These are phyloP conservation scores for Streptanthus diversifolius DNA, from an alignment of 345 rosid species.

Conservation along the genomic window DNA sequence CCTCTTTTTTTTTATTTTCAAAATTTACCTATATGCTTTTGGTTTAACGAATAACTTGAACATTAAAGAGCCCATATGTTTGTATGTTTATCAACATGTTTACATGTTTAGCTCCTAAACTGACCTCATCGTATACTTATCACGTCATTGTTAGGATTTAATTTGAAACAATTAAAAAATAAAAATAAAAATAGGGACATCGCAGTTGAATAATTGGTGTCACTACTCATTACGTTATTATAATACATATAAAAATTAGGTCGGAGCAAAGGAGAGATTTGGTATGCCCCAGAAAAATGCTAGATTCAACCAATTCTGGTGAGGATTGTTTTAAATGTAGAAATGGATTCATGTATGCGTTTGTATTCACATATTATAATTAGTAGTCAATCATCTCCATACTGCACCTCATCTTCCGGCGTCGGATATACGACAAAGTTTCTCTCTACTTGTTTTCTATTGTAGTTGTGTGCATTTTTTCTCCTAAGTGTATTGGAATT, in stretches of 20 bases:
- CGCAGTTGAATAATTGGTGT: conserved; percentile 4
- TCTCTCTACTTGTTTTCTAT: not conserved
- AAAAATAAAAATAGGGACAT: not conserved
- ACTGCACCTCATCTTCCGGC: not conserved
- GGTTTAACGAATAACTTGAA: not conserved
- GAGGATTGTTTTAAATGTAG: not conserved
- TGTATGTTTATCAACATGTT: not conserved
- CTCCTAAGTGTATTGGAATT: no score
- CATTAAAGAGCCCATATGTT: not conserved
- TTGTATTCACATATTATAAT: not conserved
- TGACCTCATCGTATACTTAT: not conserved
- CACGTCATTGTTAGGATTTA: not conserved
- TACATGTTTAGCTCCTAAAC: not conserved
- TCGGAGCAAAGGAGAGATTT: conserved; percentile 11
- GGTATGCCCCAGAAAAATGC: conserved; percentile 25
- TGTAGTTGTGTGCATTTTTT: not conserved
- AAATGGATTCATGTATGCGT: not conserved
- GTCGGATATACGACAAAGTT: not conserved
- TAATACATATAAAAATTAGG: not conserved
- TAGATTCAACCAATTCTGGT: conserved; percentile 5
- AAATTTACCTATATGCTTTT: not conserved
- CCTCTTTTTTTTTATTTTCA: not conserved
- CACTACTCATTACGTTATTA: conserved; percentile 5
- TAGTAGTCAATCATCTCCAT: not conserved
- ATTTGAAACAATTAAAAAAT: not conserved